phyloP scores from a whole-genome alignment of 2,329 filamentous ascomycete genomes.

The Pseudocercospora crystallina region DNA sequence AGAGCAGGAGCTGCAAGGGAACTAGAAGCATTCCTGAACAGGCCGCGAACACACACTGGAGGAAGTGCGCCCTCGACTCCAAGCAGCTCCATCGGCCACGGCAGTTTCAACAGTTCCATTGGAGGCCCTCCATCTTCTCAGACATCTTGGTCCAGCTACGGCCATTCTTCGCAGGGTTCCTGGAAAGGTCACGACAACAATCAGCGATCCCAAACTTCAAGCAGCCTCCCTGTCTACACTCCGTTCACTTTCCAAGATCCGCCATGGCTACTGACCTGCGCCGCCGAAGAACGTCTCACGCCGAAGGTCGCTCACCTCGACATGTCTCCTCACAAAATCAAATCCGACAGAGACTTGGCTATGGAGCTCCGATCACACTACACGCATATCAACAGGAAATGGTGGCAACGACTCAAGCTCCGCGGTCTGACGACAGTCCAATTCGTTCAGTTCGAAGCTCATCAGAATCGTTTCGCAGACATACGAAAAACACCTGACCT shows the following conservation, averaged over 20 bases:
- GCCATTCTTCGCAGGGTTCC: neutral
- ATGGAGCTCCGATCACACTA: slow-evolving; percentile 37
- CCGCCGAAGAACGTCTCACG: slow-evolving; percentile 38
- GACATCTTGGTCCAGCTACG: slow-evolving; percentile 14
- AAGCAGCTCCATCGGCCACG: slow-evolving; percentile 4
- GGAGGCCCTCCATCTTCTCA: slow-evolving; percentile 9
- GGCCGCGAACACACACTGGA: slow-evolving; percentile 30
- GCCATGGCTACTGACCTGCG: slow-evolving; percentile 40
- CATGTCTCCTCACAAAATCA: slow-evolving; percentile 34
- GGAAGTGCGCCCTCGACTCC: slow-evolving; percentile 21
- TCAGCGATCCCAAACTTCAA: slow-evolving; percentile 5
- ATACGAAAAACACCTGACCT: slow-evolving; percentile 40
- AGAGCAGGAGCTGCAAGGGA: slow-evolving; percentile 39
- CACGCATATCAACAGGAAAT: slow-evolving; percentile 34
- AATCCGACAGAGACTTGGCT: slow-evolving; percentile 39
- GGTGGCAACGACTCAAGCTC: slow-evolving; percentile 35
- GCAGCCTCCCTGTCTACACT: slow-evolving; percentile 1
- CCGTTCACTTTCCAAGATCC: slow-evolving; percentile 24
- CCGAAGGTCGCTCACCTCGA: slow-evolving; percentile 41
- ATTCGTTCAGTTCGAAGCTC: slow-evolving; percentile 39
- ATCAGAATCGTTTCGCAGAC: slow-evolving; percentile 42
- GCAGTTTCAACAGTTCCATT: slow-evolving; percentile 10
- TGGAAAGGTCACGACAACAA: neutral
- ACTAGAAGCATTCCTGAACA: slow-evolving; percentile 41
- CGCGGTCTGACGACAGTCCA: slow-evolving; percentile 39